phyloP scores from a whole-genome alignment of 768 basidiomycete genomes.

The Gymnopilus dilepis region DNA sequence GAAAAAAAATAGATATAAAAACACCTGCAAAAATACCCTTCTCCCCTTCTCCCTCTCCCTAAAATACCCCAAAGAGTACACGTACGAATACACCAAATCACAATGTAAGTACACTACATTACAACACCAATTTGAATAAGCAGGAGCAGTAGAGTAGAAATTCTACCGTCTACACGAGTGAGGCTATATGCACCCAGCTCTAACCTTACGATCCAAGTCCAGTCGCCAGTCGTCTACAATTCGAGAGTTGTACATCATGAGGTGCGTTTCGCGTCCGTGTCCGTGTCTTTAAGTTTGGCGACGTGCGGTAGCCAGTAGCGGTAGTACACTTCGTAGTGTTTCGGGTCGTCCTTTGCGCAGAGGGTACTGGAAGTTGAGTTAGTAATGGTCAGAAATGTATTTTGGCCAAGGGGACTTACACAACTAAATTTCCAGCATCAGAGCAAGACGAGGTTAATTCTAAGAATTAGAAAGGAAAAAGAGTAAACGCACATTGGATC shows the following conservation, averaged over 20 bases:
- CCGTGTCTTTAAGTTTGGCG: conserved; percentile 35
- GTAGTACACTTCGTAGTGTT: conserved; percentile 50
- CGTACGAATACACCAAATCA: too few species aligned
- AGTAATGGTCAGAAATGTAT: conserved; percentile 4
- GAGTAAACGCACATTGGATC: conserved; percentile 50
- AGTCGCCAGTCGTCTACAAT: not conserved
- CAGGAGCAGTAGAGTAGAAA: too few species aligned
- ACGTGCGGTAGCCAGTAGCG: conserved; percentile 52
- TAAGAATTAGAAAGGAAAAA: not conserved
- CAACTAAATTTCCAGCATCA: conserved; percentile 42
- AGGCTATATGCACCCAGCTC: not conserved
- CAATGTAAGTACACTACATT: too few species aligned
- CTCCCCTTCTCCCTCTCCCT: too few species aligned
- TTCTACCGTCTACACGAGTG: too few species aligned
- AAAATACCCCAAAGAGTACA: too few species aligned
- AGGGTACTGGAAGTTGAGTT: conserved; percentile 46
- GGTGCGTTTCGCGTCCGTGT: conserved; percentile 5
- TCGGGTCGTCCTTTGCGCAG: conserved; percentile 63
- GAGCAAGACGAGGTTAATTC: conserved; percentile 9
- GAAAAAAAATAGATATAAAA: too few species aligned
- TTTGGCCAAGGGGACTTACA: conserved; percentile 39
- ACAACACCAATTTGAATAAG: too few species aligned
- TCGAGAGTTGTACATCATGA: not conserved
- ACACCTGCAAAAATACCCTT: too few species aligned
- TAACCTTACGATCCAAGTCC: not conserved